A percentile compares a stretch with the other conserved stretches of the same genome.
Conservation (phyloP, 352 stramenopile genomes). For the Phytophthora nicotianae region DNA sequence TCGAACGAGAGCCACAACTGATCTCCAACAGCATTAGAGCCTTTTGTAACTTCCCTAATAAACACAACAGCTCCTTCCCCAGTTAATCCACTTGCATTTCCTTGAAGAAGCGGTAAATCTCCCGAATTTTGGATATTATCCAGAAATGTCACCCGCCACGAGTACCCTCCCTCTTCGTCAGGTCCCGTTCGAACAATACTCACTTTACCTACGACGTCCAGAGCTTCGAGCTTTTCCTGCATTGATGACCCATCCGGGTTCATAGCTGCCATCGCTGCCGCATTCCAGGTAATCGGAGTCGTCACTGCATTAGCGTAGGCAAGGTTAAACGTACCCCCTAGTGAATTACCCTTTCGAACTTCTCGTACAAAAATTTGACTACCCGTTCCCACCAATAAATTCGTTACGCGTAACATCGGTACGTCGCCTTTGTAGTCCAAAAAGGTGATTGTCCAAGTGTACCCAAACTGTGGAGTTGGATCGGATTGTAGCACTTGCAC, state of each 20-base stretch:
- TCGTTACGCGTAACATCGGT: constrained; percentile 59
- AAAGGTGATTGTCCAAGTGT: constrained; percentile 81
- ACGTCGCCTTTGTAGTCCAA: constrained; percentile 74
- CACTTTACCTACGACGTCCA: constrained; percentile 57
- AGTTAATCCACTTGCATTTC: constrained; percentile 37
- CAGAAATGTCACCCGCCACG: constrained; percentile 79
- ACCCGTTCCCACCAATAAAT: constrained; percentile 64
- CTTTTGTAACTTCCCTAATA: constrained; percentile 60
- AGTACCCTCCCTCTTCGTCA: constrained; percentile 66
- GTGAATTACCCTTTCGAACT: constrained; percentile 70
- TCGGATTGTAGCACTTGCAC: constrained; percentile 62
- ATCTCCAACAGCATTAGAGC: constrained; percentile 71
- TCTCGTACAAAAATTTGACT: constrained; percentile 63
- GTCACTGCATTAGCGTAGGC: constrained; percentile 44
- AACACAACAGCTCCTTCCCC: constrained; percentile 52
- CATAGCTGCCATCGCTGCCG: constrained; percentile 43
- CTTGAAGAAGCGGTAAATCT: constrained; percentile 54
- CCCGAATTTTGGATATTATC: constrained; percentile 69
- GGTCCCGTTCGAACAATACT: constrained; percentile 56
- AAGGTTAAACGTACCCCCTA: constrained; percentile 70
- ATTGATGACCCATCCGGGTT: constrained; percentile 62
- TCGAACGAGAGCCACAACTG: constrained; percentile 83
- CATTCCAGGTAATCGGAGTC: constrained; percentile 34
- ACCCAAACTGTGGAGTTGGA: constrained; percentile 64
- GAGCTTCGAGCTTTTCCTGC: constrained; percentile 74